Evolutionary conservation across 2,329 filamentous ascomycete genomes (phyloP), one percentile per base, ranked within the genome.

Genomic region (Stagonosporopsis rhizophila): DNA sequence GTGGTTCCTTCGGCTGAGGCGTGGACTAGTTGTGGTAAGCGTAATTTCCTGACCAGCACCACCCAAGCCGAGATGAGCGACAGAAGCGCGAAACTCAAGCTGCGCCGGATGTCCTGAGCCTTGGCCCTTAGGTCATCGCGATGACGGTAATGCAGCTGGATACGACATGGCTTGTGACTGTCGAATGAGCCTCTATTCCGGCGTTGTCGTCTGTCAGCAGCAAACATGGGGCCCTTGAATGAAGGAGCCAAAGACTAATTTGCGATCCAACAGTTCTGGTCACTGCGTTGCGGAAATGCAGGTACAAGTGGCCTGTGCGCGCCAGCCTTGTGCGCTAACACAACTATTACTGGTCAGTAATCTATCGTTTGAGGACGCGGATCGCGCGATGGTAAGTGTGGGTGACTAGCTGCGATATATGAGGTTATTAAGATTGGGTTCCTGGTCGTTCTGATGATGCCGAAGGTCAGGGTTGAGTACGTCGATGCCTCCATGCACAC

Each of bases 281-380:
- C 44, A 39, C 25, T 59, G 58, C 58, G 57, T 37, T 55, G 58
- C 44, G 51, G 44, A 35, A 35, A 68, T 63, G 66, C 64, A 68
- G 66, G 66, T 66, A 68, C 66, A 58, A 44, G 56, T 41, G 61
- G 60, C 51, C 50, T 47, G 50, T 52, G 55, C 58, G 55, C 58
- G 40, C 52, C 51, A 59, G 52, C 60, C 60, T 52, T 59, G 55
- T 42, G 17, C 46, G 42, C 45, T 59, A 46, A 37, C 42, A 52
- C 37, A 39, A 56, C 57, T 48, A 51, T 54, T 46, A 64, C 64
- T 69, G 65, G 64, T 50, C 53, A 45, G 53, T 44, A 30, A 28
- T 54, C 42, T 64, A 62, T 56, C 53, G 53, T 62, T 54, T 44
- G 49, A 51, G 46, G 59, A 48, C 56, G 52, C 54, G 54, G 59